phyloP scores from a whole-genome alignment of 371 early-diverging fungal species.

The Dinochytrium kinnereticum region DNA sequence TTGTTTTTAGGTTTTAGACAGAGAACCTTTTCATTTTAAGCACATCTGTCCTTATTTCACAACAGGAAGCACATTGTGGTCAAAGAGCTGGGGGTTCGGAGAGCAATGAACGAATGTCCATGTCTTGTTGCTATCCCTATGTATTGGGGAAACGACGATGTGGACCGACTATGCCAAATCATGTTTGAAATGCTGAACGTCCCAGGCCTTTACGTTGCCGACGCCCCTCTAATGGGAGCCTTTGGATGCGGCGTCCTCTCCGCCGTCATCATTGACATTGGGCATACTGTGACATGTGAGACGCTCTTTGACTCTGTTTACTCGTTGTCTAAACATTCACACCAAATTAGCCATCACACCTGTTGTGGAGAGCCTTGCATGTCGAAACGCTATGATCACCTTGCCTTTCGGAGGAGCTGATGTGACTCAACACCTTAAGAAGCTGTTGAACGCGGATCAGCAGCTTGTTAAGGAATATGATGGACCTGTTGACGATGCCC shows the following conservation, averaged over 20 bases:
- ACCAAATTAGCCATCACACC: conserved; percentile 65
- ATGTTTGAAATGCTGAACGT: conserved; percentile 86
- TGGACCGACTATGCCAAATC: conserved; percentile 82
- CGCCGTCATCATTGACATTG: conserved; percentile 90
- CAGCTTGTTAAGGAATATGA: conserved; percentile 59
- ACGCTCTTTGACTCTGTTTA: conserved; percentile 20
- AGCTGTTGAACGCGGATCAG: conserved; percentile 61
- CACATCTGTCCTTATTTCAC: neutral
- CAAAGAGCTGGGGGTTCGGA: conserved; percentile 75
- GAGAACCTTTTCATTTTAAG: neutral
- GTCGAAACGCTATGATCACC: conserved; percentile 62
- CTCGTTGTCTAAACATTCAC: conserved; percentile 16
- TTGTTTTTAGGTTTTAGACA: neutral
- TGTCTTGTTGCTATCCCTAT: conserved; percentile 79
- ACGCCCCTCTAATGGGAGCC: conserved; percentile 80
- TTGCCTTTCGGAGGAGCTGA: conserved; percentile 73
- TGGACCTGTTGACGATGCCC: conserved; percentile 39
- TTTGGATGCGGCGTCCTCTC: conserved; percentile 80
- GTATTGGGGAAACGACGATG: conserved; percentile 82
- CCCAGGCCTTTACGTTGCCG: conserved; percentile 82
- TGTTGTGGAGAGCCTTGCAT: conserved; percentile 70
- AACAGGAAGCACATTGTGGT: conserved; percentile 75
- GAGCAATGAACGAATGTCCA: conserved; percentile 77
- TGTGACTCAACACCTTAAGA: conserved; percentile 65
- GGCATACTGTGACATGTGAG: conserved; percentile 72